These are phyloP conservation scores for Suhomyces atakaporum DNA, from an alignment of 1,139 yeast genomes.

Conservation along the genomic window DNA sequence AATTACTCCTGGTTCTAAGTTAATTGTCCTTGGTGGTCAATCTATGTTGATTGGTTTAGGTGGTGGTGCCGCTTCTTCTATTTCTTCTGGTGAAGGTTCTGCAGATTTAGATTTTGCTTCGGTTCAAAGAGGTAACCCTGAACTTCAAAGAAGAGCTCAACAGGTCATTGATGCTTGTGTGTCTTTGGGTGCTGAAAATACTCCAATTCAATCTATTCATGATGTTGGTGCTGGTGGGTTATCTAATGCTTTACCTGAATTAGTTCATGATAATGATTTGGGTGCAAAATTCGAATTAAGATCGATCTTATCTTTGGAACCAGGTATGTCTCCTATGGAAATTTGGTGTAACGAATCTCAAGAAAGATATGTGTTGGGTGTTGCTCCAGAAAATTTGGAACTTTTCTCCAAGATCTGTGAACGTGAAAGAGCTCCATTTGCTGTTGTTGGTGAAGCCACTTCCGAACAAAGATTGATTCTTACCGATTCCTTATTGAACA, in stretches of 20 bases:
- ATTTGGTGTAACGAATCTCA: slow-evolving; percentile 99
- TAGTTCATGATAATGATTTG: slow-evolving; percentile 93
- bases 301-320: slow-evolving; percentile 87
- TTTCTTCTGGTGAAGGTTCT: slow-evolving; percentile 93
- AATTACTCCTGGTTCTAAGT: slow-evolving; percentile 89
- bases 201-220: slow-evolving; percentile 94
- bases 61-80: slow-evolving; percentile 98
- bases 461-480: slow-evolving; percentile 79
- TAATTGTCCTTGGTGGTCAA: slow-evolving; percentile 96
- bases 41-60: slow-evolving; percentile 99
- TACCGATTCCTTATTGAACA: slow-evolving; percentile 70
- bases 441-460: slow-evolving; percentile 95
- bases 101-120: slow-evolving; percentile 97
- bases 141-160: slow-evolving; percentile 98
- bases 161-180: slow-evolving; percentile 95
- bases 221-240: slow-evolving; percentile 99
- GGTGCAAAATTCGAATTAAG: slow-evolving; percentile 95
- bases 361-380: slow-evolving; percentile 95
- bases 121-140: slow-evolving; percentile 99
- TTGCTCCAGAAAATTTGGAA: slow-evolving; percentile 75
- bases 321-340: slow-evolving; percentile 99
- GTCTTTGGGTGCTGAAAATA: slow-evolving; percentile 66
- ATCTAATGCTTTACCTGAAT: slow-evolving; percentile 95
- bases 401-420: slow-evolving; percentile 77
- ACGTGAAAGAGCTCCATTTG: slow-evolving; percentile 95